Percentiles rank a stretch among this genome's conserved stretches.
Conservation (phyloP, 257 asterid species). For the Solanum okadae region DNA sequence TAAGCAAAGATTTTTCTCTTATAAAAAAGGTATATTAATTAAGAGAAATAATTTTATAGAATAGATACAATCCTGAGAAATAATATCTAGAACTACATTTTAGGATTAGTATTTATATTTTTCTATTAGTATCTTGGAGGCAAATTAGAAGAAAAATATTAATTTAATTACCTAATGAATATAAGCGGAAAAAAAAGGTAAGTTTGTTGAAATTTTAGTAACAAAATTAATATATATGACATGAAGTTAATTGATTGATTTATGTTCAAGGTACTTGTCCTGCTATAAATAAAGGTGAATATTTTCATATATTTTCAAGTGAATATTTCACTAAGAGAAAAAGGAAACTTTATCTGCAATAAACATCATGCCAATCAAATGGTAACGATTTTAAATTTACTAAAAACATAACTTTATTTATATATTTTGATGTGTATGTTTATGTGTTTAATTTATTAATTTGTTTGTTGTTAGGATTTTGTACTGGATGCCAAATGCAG, state of each 20-base stretch:
- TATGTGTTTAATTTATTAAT: background rate
- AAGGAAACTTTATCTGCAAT: background rate
- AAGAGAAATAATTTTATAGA: background rate
- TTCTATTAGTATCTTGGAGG: background rate
- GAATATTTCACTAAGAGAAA: background rate
- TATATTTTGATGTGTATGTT: background rate
- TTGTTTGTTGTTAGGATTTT: conserved; percentile 46
- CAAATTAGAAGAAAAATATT: background rate
- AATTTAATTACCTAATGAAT: background rate
- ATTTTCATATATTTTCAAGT: background rate
- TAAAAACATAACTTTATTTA: background rate
- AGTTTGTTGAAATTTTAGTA: background rate
- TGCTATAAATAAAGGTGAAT: background rate
- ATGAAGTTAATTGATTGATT: background rate
- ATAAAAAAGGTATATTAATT: background rate
- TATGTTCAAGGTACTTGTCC: background rate
- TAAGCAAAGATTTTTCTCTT: background rate
- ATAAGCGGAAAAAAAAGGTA: background rate
- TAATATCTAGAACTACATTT: background rate
- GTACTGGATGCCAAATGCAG: conserved; percentile 91
- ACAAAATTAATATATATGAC: background rate
- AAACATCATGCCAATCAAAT: background rate
- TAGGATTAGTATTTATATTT: background rate
- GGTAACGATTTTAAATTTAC: background rate
- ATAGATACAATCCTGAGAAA: background rate